Percentiles rank a stretch among this genome's conserved stretches.
Conservation (phyloP, 1,284 basidiomycete species). For the Pterulicium gracile region DNA sequence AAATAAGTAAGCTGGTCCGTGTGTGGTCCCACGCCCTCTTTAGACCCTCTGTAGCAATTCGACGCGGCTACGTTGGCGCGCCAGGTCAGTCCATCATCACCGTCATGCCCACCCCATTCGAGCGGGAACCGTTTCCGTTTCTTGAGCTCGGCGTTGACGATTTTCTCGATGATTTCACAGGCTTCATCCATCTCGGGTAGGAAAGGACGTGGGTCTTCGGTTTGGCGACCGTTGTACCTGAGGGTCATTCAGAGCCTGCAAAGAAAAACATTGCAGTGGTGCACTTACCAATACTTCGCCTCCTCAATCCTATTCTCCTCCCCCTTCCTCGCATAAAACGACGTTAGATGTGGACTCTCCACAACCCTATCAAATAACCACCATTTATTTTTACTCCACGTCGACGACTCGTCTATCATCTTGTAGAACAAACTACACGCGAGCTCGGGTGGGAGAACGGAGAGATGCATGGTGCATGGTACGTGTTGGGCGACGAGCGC, state of each 20-base stretch:
- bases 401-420: constrained; percentile 49
- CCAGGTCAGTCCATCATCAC: constrained; percentile 43
- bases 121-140: constrained; percentile 52
- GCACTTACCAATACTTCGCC: constrained; percentile 51
- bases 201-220: constrained; percentile 49
- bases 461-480: constrained; percentile 67
- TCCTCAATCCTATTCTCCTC: constrained; percentile 48
- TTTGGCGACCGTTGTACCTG: constrained; percentile 73
- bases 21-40: constrained; percentile 81
- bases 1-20: constrained; percentile 74
- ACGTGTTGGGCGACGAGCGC: constrained; percentile 57
- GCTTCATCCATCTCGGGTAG: constrained; percentile 70
- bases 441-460: constrained; percentile 58
- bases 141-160: constrained; percentile 68
- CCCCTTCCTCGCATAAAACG: constrained; percentile 55
- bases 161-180: constrained; percentile 61
- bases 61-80: constrained; percentile 85
- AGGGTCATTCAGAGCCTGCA: constrained; percentile 1
- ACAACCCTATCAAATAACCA: constrained; percentile 75
- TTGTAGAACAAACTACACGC: constrained; percentile 62
- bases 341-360: constrained; percentile 75
- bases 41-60: constrained; percentile 82
- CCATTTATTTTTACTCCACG: constrained; percentile 74
- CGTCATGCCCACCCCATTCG: constrained; percentile 51
- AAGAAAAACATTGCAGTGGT: neutral